phyloP scores from a whole-genome alignment of 306 rosid species.

The Oemleria cerasiformis region DNA sequence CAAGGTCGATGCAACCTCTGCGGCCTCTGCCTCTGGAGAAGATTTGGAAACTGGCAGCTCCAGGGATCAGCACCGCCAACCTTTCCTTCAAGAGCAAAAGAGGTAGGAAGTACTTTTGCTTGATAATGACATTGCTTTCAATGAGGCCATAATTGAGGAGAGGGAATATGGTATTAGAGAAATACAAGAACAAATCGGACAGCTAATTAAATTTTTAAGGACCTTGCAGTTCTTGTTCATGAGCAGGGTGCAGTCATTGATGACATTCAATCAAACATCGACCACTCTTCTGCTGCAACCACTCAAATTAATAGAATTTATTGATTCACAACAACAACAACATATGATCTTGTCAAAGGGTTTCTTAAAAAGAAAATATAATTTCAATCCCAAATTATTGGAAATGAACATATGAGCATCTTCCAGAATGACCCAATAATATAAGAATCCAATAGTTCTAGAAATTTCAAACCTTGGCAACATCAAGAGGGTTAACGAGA shows the following conservation, averaged over 20 bases:
- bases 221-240: conserved; percentile 84
- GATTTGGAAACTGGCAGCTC: conserved; percentile 25
- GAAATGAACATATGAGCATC: too few relatives aligned
- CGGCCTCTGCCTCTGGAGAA: conserved; percentile 11
- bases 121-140: conserved; percentile 69
- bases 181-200: conserved; percentile 68
- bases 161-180: conserved; percentile 77
- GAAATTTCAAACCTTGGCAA: too few relatives aligned
- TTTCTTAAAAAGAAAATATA: too few relatives aligned
- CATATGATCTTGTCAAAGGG: too few relatives aligned
- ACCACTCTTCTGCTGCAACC: conserved; percentile 57
- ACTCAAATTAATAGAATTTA: too few relatives aligned
- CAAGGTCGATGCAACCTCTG: conserved; percentile 48
- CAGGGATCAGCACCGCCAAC: conserved; percentile 49
- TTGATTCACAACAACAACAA: too few relatives aligned
- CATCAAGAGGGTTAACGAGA: too few relatives aligned
- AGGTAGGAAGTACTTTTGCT: conserved; percentile 61
- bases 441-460: too few relatives aligned
- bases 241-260: conserved; percentile 76
- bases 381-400: too few relatives aligned
- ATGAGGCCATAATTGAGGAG: conserved; percentile 83
- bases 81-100: conserved; percentile 52
- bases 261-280: conserved; percentile 65
- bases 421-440: too few relatives aligned
- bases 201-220: conserved; percentile 74